phyloP scores from a whole-genome alignment of 495 filamentous ascomycete genomes.

The Delitschia confertaspora region DNA sequence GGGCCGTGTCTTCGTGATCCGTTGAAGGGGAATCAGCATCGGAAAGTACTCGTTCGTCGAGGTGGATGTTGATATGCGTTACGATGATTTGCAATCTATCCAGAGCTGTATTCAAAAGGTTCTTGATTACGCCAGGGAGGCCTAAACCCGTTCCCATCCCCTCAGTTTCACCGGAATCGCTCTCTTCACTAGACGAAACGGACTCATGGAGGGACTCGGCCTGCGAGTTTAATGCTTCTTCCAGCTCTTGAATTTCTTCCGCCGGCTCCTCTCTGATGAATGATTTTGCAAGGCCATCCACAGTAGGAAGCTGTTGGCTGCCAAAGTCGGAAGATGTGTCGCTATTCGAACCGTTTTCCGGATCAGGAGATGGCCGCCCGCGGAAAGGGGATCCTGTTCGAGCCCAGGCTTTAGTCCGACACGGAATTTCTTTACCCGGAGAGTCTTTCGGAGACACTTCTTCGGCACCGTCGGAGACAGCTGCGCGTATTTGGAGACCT shows the following conservation, averaged over 20 bases:
- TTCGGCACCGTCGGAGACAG: constrained; percentile 24
- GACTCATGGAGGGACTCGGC: constrained; percentile 53
- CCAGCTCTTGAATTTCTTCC: constrained; percentile 64
- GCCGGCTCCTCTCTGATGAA: constrained; percentile 75
- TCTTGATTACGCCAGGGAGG: constrained; percentile 72
- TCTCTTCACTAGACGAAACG: constrained; percentile 42
- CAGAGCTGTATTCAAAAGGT: constrained; percentile 70
- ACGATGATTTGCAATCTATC: constrained; percentile 70
- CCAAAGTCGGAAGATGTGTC: constrained; percentile 31
- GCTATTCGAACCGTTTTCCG: constrained; percentile 4
- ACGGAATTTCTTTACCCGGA: not conserved
- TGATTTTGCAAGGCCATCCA: constrained; percentile 76
- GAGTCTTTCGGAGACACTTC: constrained; percentile 11
- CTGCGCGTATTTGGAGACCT: constrained; percentile 61
- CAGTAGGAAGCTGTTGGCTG: constrained; percentile 54
- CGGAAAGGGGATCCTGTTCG: constrained; percentile 1
- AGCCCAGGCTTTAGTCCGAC: not conserved
- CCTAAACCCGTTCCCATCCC: constrained; percentile 67
- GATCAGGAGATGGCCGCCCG: not conserved
- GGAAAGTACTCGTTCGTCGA: constrained; percentile 18
- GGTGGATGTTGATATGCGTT: constrained; percentile 43
- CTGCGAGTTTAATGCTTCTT: constrained; percentile 62
- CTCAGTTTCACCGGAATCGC: constrained; percentile 53
- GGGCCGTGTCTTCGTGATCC: constrained; percentile 10
- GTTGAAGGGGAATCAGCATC: not conserved